Evolutionary conservation across 2,329 filamentous ascomycete genomes (phyloP), one percentile per base, ranked within the genome.

Genomic region (Apiospora phragmitis): DNA sequence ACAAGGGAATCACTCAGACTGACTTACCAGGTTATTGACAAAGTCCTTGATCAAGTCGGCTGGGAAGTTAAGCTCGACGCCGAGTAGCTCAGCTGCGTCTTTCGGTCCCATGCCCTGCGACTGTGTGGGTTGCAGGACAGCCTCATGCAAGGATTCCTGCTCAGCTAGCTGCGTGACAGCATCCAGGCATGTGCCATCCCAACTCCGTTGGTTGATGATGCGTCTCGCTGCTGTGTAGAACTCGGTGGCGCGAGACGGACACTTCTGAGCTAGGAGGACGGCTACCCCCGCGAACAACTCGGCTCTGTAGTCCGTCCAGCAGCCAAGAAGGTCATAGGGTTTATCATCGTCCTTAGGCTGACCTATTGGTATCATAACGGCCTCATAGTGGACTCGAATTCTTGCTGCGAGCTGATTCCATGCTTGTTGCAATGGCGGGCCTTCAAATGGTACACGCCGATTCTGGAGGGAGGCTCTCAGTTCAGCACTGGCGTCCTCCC

Each of bases 401-500:
- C 41, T 47, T 18, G 3, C 38, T 3, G 43, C 14, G 38, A 67
- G 65, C 11, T 24, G n/a, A 7, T 43, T 18, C 65, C 65, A 67
- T 21, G 65, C 65, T 29, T 29, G 65, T 35, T 67, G 24, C 43
- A 67, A 38, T 26, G 24, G 14, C 11, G 38, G 24, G n/a, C 65
- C 55, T 32, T 62, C 55, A 12, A 62, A n/a, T n/a, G 29, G 3
- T n/a, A 6, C 14, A n/a, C 21, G 18, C 18, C 32, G 32, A 38
- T 18, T 32, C 32, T 62, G 55, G 21, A 62, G 55, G 29, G 32
- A n/a, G 32, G 55, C 55, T 38, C 72, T 71, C 14, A 79, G 70
- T 66, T 80, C 78, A 45, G 73, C 73, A 24, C 70, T 67, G 1
- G 73, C 72, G 68, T 80, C 78, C 67, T 80, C 76, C 71, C 79